Base-by-base conservation (phyloP, 2,329 filamentous ascomycete genomes). In the Verruconis gallopava region DNA sequence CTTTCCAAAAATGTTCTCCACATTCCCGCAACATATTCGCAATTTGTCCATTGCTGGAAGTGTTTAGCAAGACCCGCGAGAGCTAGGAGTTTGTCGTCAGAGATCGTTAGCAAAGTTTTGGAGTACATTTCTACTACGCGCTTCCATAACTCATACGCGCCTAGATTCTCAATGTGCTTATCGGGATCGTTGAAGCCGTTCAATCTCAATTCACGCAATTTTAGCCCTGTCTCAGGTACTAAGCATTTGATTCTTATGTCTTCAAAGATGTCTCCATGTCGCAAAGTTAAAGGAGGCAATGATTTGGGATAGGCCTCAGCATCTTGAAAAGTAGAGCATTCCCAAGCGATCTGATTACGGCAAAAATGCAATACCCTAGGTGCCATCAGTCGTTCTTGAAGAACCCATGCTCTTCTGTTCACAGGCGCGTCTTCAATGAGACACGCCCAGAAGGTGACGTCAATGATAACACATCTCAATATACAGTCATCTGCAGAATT, bases 311-410 rank as follows among this genome's bases (percentile, higher is more conserved):
- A 21, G 3, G 21, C 43, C 6, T 33, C 19, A 2, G 17, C 13
- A 5, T 32, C 4, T 14, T 34, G 11, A n/a, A n/a, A n/a, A n/a
- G n/a, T n/a, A n/a, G n/a, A n/a, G 6, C 53, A 55, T 17, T 55
- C 51, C 53, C 53, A 54, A 0, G 42, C 47, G 4, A 54, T 25
- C 25, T 53, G 48, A 14, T 49, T 30, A 3, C 32, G 21, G 21
- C 48, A 49, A 30, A 53, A 55, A 14, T 54, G 49, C 0, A 54
- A 2, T 0, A 55, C 46, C 4, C 53, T 43, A 1, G 49, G 49
- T 4, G 49, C 39, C 33, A 55, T 19, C 3, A 55, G 34, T 3
- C 52, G 40, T 25, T 55, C 53, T 34, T 55, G 53, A 0, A 53
- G 36, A 0, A 52, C 50, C 53, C 53, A 55, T 2, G 42, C 52